phyloP scores from a whole-genome alignment of 768 basidiomycete species.

The Lentinula edodes region DNA sequence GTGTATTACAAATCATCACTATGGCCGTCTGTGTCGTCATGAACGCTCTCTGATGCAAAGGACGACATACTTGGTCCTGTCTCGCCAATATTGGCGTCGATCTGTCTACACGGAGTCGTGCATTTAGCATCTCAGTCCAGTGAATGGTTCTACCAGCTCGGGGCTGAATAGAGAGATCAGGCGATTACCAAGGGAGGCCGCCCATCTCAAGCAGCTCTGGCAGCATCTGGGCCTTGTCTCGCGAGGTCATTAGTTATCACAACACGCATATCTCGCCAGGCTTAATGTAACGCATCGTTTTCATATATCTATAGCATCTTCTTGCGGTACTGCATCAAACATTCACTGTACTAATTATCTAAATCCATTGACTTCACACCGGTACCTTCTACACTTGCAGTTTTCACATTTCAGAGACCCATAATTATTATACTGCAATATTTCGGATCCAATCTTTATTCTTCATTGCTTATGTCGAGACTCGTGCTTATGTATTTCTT shows the following conservation, averaged over 20 bases:
- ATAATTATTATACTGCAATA: too few species aligned
- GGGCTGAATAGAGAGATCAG: not conserved
- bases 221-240: not conserved
- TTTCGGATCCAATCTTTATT: too few species aligned
- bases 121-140: not conserved
- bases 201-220: slow-evolving; percentile 1
- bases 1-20: slow-evolving; percentile 17
- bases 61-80: not conserved
- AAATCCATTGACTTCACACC: too few species aligned
- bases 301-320: not conserved
- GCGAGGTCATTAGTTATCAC: not conserved
- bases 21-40: not conserved
- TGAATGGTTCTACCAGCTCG: not conserved
- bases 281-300: not conserved
- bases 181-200: not conserved
- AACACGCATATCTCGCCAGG: too few species aligned
- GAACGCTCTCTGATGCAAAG: not conserved
- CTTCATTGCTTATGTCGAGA: too few species aligned
- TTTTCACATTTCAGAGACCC: too few species aligned
- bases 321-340: too few species aligned
- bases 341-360: too few species aligned
- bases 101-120: not conserved
- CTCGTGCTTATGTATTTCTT: too few species aligned
- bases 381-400: too few species aligned
- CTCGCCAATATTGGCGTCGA: not conserved